Percentiles rank a stretch among this genome's conserved stretches.
Conservation (phyloP, 768 basidiomycete species). For the Tricholoma terreum region DNA sequence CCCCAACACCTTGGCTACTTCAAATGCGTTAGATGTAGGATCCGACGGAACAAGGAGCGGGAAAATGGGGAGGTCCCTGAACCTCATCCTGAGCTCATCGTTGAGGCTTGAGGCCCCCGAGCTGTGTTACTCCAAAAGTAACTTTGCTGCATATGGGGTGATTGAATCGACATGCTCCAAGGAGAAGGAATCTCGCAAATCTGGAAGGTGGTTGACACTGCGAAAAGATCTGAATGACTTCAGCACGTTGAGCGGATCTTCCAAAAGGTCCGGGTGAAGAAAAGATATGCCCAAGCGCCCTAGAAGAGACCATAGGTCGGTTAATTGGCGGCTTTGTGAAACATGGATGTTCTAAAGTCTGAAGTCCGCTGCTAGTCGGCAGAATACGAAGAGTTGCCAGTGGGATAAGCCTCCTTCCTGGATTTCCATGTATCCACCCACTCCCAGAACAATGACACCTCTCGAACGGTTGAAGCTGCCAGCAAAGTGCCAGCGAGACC, state of each 20-base stretch:
- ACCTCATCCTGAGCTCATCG: constrained; percentile 3
- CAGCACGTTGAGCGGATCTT: constrained; percentile 19
- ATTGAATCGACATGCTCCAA: background rate
- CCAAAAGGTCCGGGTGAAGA: constrained; percentile 24
- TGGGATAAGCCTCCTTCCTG: constrained; percentile 18
- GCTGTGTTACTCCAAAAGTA: background rate
- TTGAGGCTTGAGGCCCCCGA: background rate
- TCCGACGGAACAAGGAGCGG: background rate
- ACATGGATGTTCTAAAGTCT: constrained; percentile 19
- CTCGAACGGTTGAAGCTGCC: constrained; percentile 21
- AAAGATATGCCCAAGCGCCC: constrained; percentile 31
- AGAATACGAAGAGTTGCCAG: constrained; percentile 27
- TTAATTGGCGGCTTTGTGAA: constrained; percentile 26
- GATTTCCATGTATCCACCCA: constrained; percentile 33
- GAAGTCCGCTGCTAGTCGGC: constrained; percentile 31
- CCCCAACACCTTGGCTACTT: background rate
- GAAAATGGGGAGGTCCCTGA: constrained; percentile 6
- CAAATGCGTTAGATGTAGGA: background rate
- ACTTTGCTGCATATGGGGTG: background rate
- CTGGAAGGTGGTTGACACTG: constrained; percentile 25
- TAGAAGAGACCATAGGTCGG: constrained; percentile 19
- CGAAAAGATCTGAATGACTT: constrained; percentile 16
- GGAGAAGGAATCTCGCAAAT: constrained; percentile 26
- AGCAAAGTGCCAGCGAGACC: constrained; percentile 21
- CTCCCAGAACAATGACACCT: constrained; percentile 41